Evolutionary conservation across 2,329 filamentous ascomycete species (phyloP).

Genomic region (Penicillium sp.): DNA sequence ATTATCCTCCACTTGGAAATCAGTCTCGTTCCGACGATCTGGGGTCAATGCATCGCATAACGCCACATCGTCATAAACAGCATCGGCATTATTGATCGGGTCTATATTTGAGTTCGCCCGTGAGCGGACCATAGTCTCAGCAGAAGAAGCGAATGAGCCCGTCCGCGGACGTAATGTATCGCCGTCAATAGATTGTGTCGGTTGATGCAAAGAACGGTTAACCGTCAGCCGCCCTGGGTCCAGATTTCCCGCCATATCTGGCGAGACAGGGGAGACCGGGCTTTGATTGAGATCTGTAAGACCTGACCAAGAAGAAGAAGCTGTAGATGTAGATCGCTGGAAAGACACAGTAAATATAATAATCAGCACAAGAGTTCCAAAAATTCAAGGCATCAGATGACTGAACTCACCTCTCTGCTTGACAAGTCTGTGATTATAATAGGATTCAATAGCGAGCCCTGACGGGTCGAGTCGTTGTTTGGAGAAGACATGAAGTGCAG

Average conservation of each 20-base stretch:
- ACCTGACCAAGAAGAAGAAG: constrained; percentile 20
- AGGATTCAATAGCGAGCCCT: constrained; percentile 19
- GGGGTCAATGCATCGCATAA: constrained; percentile 65
- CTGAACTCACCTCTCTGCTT: constrained; percentile 20
- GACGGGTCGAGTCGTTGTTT: constrained; percentile 6
- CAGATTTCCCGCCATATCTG: constrained; percentile 26
- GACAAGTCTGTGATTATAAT: constrained; percentile 15
- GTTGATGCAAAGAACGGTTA: constrained; percentile 30
- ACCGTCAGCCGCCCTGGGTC: constrained; percentile 29
- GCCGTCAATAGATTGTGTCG: constrained; percentile 41
- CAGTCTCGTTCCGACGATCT: constrained; percentile 71
- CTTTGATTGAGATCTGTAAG: constrained; percentile 22
- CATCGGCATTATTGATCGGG: constrained; percentile 17
- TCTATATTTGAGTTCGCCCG: constrained; percentile 35
- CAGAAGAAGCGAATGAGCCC: constrained; percentile 40
- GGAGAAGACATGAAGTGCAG: constrained; percentile 2
- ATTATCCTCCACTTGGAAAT: constrained; percentile 75
- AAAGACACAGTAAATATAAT: not conserved
- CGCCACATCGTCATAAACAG: constrained; percentile 40
- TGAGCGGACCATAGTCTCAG: constrained; percentile 35
- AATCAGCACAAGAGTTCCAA: not conserved
- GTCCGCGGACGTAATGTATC: constrained; percentile 47
- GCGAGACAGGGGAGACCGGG: constrained; percentile 21
- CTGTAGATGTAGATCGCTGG: constrained; percentile 22
- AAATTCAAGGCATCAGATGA: not conserved